These are phyloP conservation scores for Alternaria conjuncta DNA, from an alignment of 2,329 filamentous ascomycete genomes.

Conservation along the genomic window DNA sequence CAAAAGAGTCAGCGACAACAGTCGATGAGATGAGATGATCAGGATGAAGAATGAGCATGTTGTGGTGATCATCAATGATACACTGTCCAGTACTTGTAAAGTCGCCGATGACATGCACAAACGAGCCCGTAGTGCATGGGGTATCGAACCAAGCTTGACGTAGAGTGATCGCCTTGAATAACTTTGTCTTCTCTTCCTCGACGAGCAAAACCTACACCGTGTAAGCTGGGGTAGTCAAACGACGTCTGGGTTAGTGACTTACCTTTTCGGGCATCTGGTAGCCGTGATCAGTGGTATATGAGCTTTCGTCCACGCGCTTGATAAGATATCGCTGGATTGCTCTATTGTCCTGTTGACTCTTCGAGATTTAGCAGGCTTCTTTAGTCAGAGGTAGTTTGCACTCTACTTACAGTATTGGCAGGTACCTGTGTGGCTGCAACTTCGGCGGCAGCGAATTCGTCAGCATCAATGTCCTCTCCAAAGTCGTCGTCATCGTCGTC, in stretches of 20 bases:
- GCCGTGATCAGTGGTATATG: slow-evolving; percentile 70
- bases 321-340: slow-evolving; percentile 88
- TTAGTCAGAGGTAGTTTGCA: slow-evolving; percentile 24
- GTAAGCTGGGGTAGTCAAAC: slow-evolving; percentile 21
- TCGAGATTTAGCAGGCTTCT: slow-evolving; percentile 65
- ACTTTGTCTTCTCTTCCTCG: slow-evolving; percentile 74
- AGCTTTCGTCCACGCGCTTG: slow-evolving; percentile 72
- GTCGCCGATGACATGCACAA: slow-evolving; percentile 83
- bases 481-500: slow-evolving; percentile 63
- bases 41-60: slow-evolving; percentile 89
- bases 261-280: slow-evolving; percentile 74
- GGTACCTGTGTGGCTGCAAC: slow-evolving; percentile 73
- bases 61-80: slow-evolving; percentile 79
- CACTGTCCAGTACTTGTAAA: slow-evolving; percentile 76
- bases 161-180: slow-evolving; percentile 72
- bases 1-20: slow-evolving; percentile 94
- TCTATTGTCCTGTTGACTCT: slow-evolving; percentile 72
- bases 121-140: slow-evolving; percentile 73
- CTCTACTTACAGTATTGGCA: slow-evolving; percentile 60
- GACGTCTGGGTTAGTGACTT: slow-evolving; percentile 10
- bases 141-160: slow-evolving; percentile 89
- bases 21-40: slow-evolving; percentile 96
- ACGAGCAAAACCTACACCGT: slow-evolving; percentile 76
- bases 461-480: slow-evolving; percentile 75
- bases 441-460: slow-evolving; percentile 70